phyloP scores from a whole-genome alignment of 2,329 filamentous ascomycete genomes.

The Beauveria sp. region DNA sequence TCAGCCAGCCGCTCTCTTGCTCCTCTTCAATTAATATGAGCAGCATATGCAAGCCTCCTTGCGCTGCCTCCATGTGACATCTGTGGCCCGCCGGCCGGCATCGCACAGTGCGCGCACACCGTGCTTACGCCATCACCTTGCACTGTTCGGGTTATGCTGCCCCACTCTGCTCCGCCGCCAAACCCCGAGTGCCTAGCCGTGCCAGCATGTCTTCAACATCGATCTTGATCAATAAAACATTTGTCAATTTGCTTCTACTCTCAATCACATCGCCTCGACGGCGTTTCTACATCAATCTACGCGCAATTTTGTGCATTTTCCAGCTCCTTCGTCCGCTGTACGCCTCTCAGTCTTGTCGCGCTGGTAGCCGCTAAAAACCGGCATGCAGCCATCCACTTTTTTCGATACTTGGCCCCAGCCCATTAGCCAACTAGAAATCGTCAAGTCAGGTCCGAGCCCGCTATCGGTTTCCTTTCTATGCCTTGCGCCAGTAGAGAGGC shows the following conservation, averaged over 20 bases:
- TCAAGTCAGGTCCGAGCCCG: slow-evolving; percentile 1
- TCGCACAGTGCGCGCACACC: slow-evolving; percentile 1
- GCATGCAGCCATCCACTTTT: slow-evolving; percentile 6
- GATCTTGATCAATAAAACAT: slow-evolving; percentile 5
- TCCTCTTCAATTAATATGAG: background rate
- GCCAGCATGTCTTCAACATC: background rate
- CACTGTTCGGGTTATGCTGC: background rate
- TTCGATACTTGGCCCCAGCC: background rate
- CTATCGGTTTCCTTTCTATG: background rate
- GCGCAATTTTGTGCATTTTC: slow-evolving; percentile 6
- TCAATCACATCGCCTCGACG: background rate
- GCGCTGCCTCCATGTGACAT: background rate
- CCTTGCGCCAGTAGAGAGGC: background rate
- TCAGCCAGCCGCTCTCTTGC: background rate
- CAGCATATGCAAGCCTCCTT: slow-evolving; percentile 3
- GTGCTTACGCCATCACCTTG: background rate
- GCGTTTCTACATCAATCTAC: slow-evolving; percentile 10
- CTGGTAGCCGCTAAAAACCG: slow-evolving; percentile 4
- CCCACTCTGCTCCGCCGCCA: slow-evolving; percentile 1
- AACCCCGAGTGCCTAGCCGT: background rate
- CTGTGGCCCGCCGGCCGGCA: background rate
- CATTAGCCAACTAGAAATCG: slow-evolving; percentile 1
- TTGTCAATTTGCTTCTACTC: background rate
- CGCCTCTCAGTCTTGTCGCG: background rate
- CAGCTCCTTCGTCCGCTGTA: background rate